These are phyloP conservation scores for Mycena vitilis DNA, from an alignment of 768 basidiomycete genomes.

Conservation along the genomic window DNA sequence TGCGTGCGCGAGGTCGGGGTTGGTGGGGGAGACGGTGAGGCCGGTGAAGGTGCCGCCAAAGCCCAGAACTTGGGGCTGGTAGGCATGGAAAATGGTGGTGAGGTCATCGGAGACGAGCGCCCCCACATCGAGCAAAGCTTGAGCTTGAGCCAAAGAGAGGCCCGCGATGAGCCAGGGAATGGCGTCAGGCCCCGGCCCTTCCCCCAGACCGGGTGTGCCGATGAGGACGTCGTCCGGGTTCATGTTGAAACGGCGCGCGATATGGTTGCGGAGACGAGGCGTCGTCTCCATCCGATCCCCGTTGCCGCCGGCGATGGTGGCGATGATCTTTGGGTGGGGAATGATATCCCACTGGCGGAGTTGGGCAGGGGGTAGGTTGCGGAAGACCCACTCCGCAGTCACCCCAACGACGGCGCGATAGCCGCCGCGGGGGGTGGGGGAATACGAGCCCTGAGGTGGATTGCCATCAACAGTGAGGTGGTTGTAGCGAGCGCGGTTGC, in stretches of 20 bases:
- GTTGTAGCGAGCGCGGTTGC: no score
- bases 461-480: no score
- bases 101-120: no score
- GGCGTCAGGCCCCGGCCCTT: no score
- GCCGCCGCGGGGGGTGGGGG: background rate
- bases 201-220: no score
- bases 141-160: no score
- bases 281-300: no score
- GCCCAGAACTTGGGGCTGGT: background rate
- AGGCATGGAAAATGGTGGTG: background rate
- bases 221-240: no score
- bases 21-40: background rate
- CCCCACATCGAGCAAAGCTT: no score
- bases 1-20: background rate
- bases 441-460: background rate
- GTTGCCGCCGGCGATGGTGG: background rate
- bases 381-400: background rate
- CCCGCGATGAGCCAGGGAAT: no score
- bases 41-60: background rate
- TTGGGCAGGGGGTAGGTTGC: background rate
- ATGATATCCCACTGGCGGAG: background rate
- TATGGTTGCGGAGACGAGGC: constrained; percentile 10
- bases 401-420: background rate
- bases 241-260: no score
- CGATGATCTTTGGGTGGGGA: background rate